Percentiles rank a stretch among this genome's conserved stretches.
Evolutionary conservation across 2,329 filamentous ascomycete genomes (phyloP).

Genomic region (Ascomycota sp.): DNA sequence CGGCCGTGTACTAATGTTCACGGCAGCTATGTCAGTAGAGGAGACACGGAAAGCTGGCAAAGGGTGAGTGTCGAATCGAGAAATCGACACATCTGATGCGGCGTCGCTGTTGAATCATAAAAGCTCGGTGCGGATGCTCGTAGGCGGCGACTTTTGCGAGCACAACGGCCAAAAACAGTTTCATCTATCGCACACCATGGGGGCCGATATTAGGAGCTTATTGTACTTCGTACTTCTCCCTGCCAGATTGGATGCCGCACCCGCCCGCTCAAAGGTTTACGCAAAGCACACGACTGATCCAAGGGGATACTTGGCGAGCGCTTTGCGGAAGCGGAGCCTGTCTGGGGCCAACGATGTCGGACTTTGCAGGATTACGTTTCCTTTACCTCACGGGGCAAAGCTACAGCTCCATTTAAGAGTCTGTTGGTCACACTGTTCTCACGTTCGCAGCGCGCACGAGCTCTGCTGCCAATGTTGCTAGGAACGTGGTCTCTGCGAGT

Average conservation of each 20-base stretch:
- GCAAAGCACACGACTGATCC: slow-evolving; percentile 3
- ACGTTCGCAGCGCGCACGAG: slow-evolving; percentile 5
- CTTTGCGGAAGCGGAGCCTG: slow-evolving; percentile 2
- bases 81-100: slow-evolving; percentile 3
- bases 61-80: slow-evolving; percentile 1
- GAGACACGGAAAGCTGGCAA: slow-evolving; percentile 4
- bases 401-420: slow-evolving; percentile 2
- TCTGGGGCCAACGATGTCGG: neutral
- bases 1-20: slow-evolving; percentile 2
- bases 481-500: slow-evolving; percentile 5
- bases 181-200: slow-evolving; percentile 3
- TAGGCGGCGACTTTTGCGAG: slow-evolving; percentile 5
- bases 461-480: slow-evolving; percentile 3
- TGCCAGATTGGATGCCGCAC: slow-evolving; percentile 4
- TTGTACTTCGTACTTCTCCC: slow-evolving; percentile 2
- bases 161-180: slow-evolving; percentile 3
- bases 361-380: slow-evolving; percentile 4
- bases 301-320: slow-evolving; percentile 4
- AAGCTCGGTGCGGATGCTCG: slow-evolving; percentile 2
- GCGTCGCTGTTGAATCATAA: slow-evolving; percentile 3
- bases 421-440: slow-evolving; percentile 4
- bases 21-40: slow-evolving; percentile 3
- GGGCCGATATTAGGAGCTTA: slow-evolving; percentile 2
- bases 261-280: slow-evolving; percentile 2
- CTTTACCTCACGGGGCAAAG: slow-evolving; percentile 3